These are phyloP conservation scores for Botryosphaeria dothidea DNA, from an alignment of 2,329 filamentous ascomycete species.

Conservation along the genomic window DNA sequence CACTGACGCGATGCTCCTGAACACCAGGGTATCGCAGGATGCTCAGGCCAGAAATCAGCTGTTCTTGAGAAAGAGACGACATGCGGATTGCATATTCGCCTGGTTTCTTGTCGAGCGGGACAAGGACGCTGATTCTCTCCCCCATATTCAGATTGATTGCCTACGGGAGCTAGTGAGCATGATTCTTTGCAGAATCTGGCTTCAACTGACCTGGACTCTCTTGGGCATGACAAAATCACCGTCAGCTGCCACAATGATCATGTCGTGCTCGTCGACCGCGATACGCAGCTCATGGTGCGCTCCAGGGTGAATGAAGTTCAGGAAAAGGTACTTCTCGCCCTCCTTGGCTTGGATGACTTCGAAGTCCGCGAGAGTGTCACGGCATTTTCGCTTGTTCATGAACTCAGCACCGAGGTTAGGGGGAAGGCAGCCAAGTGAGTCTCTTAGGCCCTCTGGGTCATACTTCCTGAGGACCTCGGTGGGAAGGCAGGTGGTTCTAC, in stretches of 20 bases:
- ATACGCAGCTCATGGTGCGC: conserved; percentile 24
- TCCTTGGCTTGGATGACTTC: conserved; percentile 22
- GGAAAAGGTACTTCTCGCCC: conserved; percentile 21
- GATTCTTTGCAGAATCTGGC: not conserved
- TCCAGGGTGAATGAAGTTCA: conserved; percentile 25
- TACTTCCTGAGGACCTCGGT: conserved; percentile 4
- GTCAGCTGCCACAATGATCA: conserved; percentile 26
- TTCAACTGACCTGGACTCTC: conserved; percentile 21
- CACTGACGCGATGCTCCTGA: not conserved
- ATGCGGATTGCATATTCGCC: conserved; percentile 59
- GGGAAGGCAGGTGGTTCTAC: conserved; percentile 26
- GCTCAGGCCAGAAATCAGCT: conserved; percentile 58
- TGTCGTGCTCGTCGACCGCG: conserved; percentile 24
- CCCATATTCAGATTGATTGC: conserved; percentile 50
- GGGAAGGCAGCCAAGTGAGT: conserved; percentile 22
- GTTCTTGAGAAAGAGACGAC: conserved; percentile 51
- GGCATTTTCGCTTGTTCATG: conserved; percentile 22
- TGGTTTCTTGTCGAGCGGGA: conserved; percentile 46
- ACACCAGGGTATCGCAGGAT: conserved; percentile 45
- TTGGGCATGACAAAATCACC: conserved; percentile 24
- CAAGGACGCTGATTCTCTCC: conserved; percentile 55
- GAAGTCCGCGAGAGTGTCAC: conserved; percentile 21
- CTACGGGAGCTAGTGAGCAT: conserved; percentile 12
- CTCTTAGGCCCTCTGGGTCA: conserved; percentile 5
- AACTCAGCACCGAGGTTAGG: conserved; percentile 19